Evolutionary conservation across 768 basidiomycete species (phyloP), one percentile per base, ranked within the genome.

Genomic region (Lyophyllum shimeji): DNA sequence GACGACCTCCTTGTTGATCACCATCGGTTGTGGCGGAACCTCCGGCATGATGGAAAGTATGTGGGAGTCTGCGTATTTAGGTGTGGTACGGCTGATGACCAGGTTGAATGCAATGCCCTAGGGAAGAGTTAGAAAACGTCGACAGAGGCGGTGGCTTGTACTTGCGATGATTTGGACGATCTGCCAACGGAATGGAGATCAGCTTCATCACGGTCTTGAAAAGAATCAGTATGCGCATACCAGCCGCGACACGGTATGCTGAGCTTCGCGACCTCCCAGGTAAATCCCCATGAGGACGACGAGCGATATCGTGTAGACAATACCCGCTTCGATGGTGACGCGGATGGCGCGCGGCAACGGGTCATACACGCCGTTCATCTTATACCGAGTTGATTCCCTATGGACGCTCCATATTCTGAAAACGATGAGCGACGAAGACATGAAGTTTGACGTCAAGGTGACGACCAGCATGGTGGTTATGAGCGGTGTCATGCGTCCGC

Each of bases 31-130:
- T 52, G 50, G n/a, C 12, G 43, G 2, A 25, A 42, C 12, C 23
- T 31, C 33, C 44, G 40, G 24, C 4, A 53, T 8, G 18, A 24
- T 17, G 11, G 51, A 20, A 50, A 50, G 34, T 23, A 50, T 46
- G 13, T 46, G 24, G 13, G 23, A 24, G 12, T 46, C 45, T 31
- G 34, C 7, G 40, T 20, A 42, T 47, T 20, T 45, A 47, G 31
- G 11, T 47, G 13, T 25, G 3, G 27, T 56, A 24, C 55, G 51
- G 11, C 46, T 46, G n/a, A 60, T 60, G 7, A 56, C 56, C 18
- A 60, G 40, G 39, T 60, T 60, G 52, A 53, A 60, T 43, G 59
- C 52, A 34, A 60, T 53, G 12, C 52, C 55, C 59, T 60, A 46
- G 17, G 2, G 12, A 25, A 15, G 9, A 46, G 15, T 24, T 24